phyloP scores from a whole-genome alignment of 805 yeast species.

The Kuraishia hungarica region DNA sequence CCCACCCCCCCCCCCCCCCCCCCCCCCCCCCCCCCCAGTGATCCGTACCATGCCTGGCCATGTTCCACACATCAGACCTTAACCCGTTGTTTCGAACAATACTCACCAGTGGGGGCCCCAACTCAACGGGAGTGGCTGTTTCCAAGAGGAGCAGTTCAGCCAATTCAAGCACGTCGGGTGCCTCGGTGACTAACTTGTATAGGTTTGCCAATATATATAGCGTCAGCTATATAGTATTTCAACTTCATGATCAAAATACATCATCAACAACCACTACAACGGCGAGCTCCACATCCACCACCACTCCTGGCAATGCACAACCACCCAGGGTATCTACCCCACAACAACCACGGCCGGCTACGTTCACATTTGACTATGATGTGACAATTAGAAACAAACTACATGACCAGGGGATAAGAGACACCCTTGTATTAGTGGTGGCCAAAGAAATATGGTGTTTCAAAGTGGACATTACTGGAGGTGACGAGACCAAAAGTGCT shows the following conservation, averaged over 20 bases:
- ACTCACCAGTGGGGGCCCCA: slow-evolving; percentile 1
- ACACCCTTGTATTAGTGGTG: slow-evolving; percentile 13
- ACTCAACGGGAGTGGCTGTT: neutral
- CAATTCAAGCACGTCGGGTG: neutral
- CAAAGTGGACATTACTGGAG: neutral
- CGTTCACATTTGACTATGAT: slow-evolving; percentile 20
- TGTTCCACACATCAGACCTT: slow-evolving; percentile 5
- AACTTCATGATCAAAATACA: slow-evolving; percentile 13
- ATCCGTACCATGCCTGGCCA: neutral
- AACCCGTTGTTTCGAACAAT: slow-evolving; percentile 14
- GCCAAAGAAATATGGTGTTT: slow-evolving; percentile 2
- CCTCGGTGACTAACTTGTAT: slow-evolving; percentile 21
- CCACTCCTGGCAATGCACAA: neutral
- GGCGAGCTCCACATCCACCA: neutral
- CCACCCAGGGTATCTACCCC: neutral
- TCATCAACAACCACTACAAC: neutral
- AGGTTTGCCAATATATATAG: slow-evolving; percentile 16
- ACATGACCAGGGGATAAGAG: slow-evolving; percentile 17
- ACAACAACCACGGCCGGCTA: slow-evolving; percentile 3
- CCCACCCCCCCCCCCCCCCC: no score
- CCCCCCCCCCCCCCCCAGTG: no score
- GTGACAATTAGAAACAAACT: slow-evolving; percentile 13
- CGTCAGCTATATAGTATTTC: slow-evolving; percentile 23
- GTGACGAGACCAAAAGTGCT: neutral
- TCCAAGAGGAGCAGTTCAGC: slow-evolving; percentile 12